Conservation (phyloP, 306 rosid genomes). For the Urtica urens region DNA sequence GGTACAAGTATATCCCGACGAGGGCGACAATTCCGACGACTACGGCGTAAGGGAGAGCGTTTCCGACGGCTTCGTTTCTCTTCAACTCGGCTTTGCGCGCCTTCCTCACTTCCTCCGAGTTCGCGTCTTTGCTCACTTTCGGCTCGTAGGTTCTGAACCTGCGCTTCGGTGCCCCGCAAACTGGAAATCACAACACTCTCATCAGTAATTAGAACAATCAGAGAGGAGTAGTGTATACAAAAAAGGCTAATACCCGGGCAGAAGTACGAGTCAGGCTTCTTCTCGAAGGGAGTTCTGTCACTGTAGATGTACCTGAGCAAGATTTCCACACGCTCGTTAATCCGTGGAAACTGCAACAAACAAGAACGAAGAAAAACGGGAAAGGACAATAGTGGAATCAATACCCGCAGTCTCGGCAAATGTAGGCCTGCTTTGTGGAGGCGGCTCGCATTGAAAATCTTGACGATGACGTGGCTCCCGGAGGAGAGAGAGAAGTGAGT, state of each 20-base stretch:
- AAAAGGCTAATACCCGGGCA: slow-evolving; percentile 47
- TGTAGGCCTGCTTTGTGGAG: slow-evolving; percentile 76
- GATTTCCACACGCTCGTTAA: slow-evolving; percentile 1
- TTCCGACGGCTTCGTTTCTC: slow-evolving; percentile 69
- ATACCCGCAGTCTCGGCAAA: slow-evolving; percentile 97
- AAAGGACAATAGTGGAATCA: background rate
- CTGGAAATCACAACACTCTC: slow-evolving; percentile 33
- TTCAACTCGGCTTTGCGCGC: slow-evolving; percentile 51
- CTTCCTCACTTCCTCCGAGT: slow-evolving; percentile 45
- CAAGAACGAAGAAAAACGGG: background rate
- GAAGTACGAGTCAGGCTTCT: slow-evolving; percentile 65
- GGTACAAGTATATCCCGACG: slow-evolving; percentile 63
- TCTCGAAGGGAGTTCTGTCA: slow-evolving; percentile 73
- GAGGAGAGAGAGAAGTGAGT: slow-evolving; percentile 19
- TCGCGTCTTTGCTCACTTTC: slow-evolving; percentile 42
- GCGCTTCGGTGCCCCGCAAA: slow-evolving; percentile 92
- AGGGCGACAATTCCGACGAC: slow-evolving; percentile 68
- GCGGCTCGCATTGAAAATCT: slow-evolving; percentile 80
- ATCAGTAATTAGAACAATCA: too few relatives aligned
- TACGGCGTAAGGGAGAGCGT: slow-evolving; percentile 57
- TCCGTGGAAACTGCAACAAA: background rate
- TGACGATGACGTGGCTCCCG: slow-evolving; percentile 37
- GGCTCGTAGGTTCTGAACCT: slow-evolving; percentile 66
- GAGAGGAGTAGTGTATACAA: background rate
- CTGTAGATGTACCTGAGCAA: slow-evolving; percentile 84